Base-by-base conservation (phyloP, 1,284 basidiomycete genomes). In the Cystobasidium slooffiae region DNA sequence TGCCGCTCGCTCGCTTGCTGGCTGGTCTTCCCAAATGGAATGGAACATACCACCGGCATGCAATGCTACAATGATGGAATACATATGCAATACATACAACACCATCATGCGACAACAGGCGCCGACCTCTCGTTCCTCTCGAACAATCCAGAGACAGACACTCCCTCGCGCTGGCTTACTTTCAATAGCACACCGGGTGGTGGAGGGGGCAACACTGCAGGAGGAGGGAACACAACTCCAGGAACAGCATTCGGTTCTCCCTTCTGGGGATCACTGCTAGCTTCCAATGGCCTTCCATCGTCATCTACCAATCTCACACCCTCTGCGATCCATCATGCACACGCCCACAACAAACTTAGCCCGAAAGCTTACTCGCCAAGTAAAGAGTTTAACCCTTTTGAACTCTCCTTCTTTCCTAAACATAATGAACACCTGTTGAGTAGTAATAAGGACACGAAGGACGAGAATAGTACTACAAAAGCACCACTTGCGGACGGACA, bases 221-320 rank as follows among this genome's bases (percentile, higher is more conserved):
- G 51, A 41, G 66, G 64, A 51, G 66, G 68, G n/a, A 73, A 73
- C 55, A 58, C 63, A 3, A 73, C 70, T 2, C 70, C 70, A 18
- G 70, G 70, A 24, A 73, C 70, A 6, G 70, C 70, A 53, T 73
- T 73, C 44, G 70, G 70, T 8, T 65, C 62, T 47, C 70, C 70
- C 5, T 73, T 73, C 43, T 73, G 70, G 70, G 63, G 59, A 16
- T 73, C 70, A 24, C 52, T 73, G 37, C 49, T 31, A 22, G 53
- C 53, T n/a, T 31, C 56, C 39, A 59, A 59, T n/a, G 56, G n/a
- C 31, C 31, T 31, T 31, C 31, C 31, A 31, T 31, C 31, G 31
- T 31, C 31, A 31, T 31, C 31, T 31, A 31, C 31, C 31, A 31
- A 31, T 5, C 31, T 31, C 31, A 31, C 31, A 31, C 31, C 31